Conservation (phyloP, 78 protist species). For the Dictyostelium citrinum region DNA sequence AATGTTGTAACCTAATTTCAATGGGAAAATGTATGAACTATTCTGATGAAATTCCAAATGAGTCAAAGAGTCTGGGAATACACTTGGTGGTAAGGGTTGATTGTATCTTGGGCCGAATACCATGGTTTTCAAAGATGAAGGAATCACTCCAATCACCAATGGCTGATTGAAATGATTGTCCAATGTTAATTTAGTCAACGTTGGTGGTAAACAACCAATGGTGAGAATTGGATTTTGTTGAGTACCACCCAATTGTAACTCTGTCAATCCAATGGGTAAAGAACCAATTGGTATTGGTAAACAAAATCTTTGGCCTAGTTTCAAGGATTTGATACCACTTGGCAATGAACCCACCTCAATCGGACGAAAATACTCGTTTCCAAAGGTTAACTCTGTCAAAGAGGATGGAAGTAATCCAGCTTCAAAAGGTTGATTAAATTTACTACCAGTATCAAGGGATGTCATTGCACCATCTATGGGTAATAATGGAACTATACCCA, state of each 20-base stretch:
- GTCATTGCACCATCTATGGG: background rate
- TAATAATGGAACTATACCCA: background rate
- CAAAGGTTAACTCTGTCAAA: background rate
- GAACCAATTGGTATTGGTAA: background rate
- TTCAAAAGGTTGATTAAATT: background rate
- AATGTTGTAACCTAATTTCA: background rate
- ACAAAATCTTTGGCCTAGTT: background rate
- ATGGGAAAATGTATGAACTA: background rate
- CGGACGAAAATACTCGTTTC: background rate
- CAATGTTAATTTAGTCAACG: background rate
- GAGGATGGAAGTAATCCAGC: background rate
- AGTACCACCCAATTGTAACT: background rate
- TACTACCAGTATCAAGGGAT: background rate
- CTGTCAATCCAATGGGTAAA: background rate
- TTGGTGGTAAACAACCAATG: background rate
- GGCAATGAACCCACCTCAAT: background rate
- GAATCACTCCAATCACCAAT: background rate
- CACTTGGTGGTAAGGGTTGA: background rate
- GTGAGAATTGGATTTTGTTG: background rate
- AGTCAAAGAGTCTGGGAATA: background rate
- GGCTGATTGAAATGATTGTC: background rate
- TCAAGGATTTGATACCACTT: background rate
- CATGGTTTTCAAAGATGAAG: background rate
- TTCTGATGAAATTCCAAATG: background rate
- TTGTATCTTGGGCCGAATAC: background rate